phyloP scores from a whole-genome alignment of 805 yeast genomes.

The Lachancea nothofagi region DNA sequence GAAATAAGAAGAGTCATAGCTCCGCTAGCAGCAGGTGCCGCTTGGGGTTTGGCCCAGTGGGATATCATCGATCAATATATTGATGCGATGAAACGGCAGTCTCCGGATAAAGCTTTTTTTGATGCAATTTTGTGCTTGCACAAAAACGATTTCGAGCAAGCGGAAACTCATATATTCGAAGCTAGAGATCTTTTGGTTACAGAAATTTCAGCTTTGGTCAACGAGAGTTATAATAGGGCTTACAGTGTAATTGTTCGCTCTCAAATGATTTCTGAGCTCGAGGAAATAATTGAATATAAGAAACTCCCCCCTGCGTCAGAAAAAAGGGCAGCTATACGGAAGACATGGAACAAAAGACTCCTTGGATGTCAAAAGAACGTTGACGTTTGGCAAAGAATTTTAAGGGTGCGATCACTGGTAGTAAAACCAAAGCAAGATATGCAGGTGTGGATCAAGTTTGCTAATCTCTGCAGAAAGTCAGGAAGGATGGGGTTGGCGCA shows the following conservation, averaged over 20 bases:
- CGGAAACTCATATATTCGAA: constrained; percentile 65
- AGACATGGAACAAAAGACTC: constrained; percentile 90
- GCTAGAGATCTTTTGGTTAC: constrained; percentile 90
- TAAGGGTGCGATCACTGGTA: constrained; percentile 87
- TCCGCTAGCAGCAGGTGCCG: constrained; percentile 97
- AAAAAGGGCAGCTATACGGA: constrained; percentile 68
- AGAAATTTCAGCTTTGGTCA: constrained; percentile 88
- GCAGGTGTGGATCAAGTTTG: constrained; percentile 98
- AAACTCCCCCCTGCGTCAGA: constrained; percentile 78
- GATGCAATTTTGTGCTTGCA: constrained; percentile 85
- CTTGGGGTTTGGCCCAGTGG: constrained; percentile 98
- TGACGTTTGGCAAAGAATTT: constrained; percentile 97
- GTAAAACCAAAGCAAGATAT: constrained; percentile 93
- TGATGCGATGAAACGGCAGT: constrained; percentile 80
- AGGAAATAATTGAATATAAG: constrained; percentile 88
- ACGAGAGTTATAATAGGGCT: constrained; percentile 94
- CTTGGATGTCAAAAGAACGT: constrained; percentile 94
- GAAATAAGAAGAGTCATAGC: constrained; percentile 82
- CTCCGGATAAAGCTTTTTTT: constrained; percentile 93
- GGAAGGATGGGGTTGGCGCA: constrained; percentile 91
- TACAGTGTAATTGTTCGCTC: constrained; percentile 95
- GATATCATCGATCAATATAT: constrained; percentile 91
- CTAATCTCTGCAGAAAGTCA: constrained; percentile 89
- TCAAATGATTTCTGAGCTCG: constrained; percentile 94
- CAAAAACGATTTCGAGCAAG: constrained; percentile 77